Conservation (phyloP, 2,329 filamentous ascomycete species). For the Paraphoma chrysanthemicola region DNA sequence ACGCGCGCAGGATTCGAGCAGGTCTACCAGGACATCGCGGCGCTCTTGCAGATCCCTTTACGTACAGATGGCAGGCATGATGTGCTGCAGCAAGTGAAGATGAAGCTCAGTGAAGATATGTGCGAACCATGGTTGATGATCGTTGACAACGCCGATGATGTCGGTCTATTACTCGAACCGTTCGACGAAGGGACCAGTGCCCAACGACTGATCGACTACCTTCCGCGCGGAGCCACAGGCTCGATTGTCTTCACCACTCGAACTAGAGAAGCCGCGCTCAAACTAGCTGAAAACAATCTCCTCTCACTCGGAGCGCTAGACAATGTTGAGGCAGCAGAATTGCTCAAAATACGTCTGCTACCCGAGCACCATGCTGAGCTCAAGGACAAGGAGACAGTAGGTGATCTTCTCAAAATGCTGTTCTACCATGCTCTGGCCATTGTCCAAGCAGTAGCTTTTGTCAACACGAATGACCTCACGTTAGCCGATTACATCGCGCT, state of each 20-base stretch:
- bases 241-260: slow-evolving; percentile 42
- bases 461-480: slow-evolving; percentile 31
- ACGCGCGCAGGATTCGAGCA: slow-evolving; percentile 31
- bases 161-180: slow-evolving; percentile 32
- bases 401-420: slow-evolving; percentile 35
- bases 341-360: slow-evolving; percentile 8
- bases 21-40: slow-evolving; percentile 18
- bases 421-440: neutral
- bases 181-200: neutral
- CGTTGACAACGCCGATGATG: slow-evolving; percentile 56
- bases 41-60: slow-evolving; percentile 14
- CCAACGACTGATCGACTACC: slow-evolving; percentile 25
- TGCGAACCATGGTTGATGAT: slow-evolving; percentile 51
- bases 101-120: slow-evolving; percentile 33
- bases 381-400: slow-evolving; percentile 5
- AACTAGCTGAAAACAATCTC: slow-evolving; percentile 13
- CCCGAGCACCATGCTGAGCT: slow-evolving; percentile 3
- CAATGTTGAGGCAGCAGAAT: slow-evolving; percentile 11
- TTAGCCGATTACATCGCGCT: slow-evolving; percentile 8
- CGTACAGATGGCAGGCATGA: slow-evolving; percentile 42
- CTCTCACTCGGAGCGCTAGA: slow-evolving; percentile 23
- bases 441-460: slow-evolving; percentile 16
- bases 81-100: slow-evolving; percentile 47
- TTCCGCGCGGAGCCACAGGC: slow-evolving; percentile 41
- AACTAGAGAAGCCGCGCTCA: slow-evolving; percentile 8